A percentile compares a stretch with the other conserved stretches of the same genome.
Conservation (phyloP, 345 rosid genomes). For the Clausena lansium region DNA sequence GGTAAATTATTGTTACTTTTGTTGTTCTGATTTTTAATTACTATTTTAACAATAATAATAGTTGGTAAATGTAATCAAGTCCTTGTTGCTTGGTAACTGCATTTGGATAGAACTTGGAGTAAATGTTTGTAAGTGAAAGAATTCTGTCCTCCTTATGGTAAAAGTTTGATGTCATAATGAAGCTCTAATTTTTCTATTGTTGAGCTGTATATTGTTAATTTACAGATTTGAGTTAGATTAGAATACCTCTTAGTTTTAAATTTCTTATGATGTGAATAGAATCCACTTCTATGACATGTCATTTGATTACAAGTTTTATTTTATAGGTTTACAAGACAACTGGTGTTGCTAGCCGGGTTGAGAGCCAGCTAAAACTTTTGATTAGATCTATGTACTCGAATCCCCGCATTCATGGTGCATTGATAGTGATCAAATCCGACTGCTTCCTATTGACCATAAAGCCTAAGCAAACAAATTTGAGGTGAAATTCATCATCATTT, state of each 20-base stretch:
- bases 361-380: conserved; percentile 56
- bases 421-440: conserved; percentile 61
- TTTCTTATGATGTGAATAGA: background rate
- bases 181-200: background rate
- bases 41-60: background rate
- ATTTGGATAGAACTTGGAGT: background rate
- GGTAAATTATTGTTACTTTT: too few relatives aligned
- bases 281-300: background rate
- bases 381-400: conserved; percentile 58
- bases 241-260: background rate
- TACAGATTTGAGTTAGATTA: background rate
- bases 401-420: conserved; percentile 59
- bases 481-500: conserved; percentile 39
- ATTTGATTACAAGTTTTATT: background rate
- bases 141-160: background rate
- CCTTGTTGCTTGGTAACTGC: background rate
- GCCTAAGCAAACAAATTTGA: conserved; percentile 64
- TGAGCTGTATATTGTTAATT: background rate
- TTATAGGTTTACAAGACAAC: conserved; percentile 45
- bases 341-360: conserved; percentile 41
- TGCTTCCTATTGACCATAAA: conserved; percentile 66
- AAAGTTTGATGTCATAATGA: background rate
- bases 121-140: background rate
- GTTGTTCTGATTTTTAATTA: background rate
- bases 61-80: too few relatives aligned